Base-by-base conservation (phyloP, 768 basidiomycete genomes). In the Pulveroboletus ravenelii region DNA sequence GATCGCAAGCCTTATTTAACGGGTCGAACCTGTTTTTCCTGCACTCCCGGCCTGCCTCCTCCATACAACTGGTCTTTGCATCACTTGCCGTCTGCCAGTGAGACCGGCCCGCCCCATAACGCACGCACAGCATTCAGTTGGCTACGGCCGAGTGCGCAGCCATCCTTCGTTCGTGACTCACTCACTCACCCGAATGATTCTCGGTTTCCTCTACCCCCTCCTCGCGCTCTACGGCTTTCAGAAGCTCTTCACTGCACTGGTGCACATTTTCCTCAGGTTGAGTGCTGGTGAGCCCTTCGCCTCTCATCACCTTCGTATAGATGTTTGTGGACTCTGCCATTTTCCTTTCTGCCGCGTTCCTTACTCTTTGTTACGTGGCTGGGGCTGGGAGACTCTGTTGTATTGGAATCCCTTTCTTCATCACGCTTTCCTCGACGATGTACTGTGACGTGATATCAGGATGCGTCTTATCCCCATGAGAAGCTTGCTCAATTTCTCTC, bases 201-300 rank as follows among this genome's bases (percentile, higher is more conserved):
- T 64, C 32, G 53, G 54, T 27, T 45, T 58, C 13, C 50, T 65
- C 37, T 62, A 45, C 36, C 57, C 62, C 5, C 20, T 60, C 31
- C 60, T 65, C 6, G 44, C 41, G 25, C 48, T 65, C 10, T 56
- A 60, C 50, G 58, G 50, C 17, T 13, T 62, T n/a, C 54, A 50
- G 36, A 54, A 30, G 34, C 38, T 60, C 35, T 13, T 59, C 32
- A 30, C 47, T 12, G 30, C n/a, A 5, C 29, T 57, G n/a, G 2
- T 53, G 7, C 58, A 23, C 10, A 27, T 41, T 15, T 13, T 62
- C 30, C 32, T 53, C 20, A 14, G 45, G 5, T 15, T 41, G 14
- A 41, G 13, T 20, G 10, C 32, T 10, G 52, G 63, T 64, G 45
- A 60, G 62, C 17, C 47, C n/a, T 1, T 5, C 7, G 23, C 14